Evolutionary conservation across 2,329 filamentous ascomycete genomes (phyloP), one percentile per base, ranked within the genome.

Genomic region (Penicillium griseofulvum): DNA sequence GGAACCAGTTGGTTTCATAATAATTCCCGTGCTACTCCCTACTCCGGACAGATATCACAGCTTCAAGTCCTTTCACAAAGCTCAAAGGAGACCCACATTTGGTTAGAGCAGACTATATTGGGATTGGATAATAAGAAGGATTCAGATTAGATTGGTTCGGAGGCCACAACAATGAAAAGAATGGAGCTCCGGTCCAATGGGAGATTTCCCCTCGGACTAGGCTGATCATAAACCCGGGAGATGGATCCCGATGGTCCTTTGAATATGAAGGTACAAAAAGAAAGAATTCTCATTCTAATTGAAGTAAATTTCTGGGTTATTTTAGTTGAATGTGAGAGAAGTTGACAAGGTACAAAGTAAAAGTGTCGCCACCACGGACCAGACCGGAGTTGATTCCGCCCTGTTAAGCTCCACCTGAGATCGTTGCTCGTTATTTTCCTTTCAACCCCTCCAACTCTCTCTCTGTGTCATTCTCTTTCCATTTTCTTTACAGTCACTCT

Each of bases 371-470:
- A 61, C 56, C 33, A 45, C 54, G 59, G 59, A 48, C 44, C 51
- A 39, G 39, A 57, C 50, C 59, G 59, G 60, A 63, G 57, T 17
- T n/a, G 26, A 17, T 56, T 62, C 61, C 61, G 59, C 55, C 41
- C 42, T 52, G 29, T 31, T 12, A 22, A 36, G 52, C 54, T 61
- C 58, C 60, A 56, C 58, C 39, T 28, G 24, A 42, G 41, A 43
- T 55, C 57, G 37, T 37, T 29, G 38, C 38, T 49, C 33, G 24
- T 12, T 34, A 34, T 34, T 55, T 55, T 54, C 49, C 42, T 24
- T n/a, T 45, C 36, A 31, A 24, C 24, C 39, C 49, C 29, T 29
- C 46, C 19, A 51, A 37, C 31, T 22, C n/a, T 22, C 24, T 29
- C 31, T 24, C n/a, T 24, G 14, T 29, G 39, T 45, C 34, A 26